phyloP scores from a whole-genome alignment of 306 rosid genomes.

The Argentina anserina region DNA sequence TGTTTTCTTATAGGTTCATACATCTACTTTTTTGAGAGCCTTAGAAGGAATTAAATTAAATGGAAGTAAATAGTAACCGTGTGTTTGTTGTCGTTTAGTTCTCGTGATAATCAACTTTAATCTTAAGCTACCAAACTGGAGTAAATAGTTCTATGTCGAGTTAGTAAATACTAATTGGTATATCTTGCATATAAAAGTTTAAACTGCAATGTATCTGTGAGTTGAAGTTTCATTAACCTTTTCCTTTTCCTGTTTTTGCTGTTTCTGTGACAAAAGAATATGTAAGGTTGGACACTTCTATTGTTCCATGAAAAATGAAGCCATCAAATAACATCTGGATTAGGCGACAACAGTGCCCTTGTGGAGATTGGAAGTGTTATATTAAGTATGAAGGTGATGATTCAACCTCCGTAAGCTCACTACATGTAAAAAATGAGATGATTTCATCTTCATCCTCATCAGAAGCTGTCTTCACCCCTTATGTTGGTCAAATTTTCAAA shows the following conservation, averaged over 20 bases:
- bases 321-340: conserved; percentile 53
- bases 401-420: conserved; percentile 36
- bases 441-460: conserved; percentile 30
- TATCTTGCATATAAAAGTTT: conserved; percentile 5
- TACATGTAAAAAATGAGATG: conserved; percentile 35
- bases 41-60: not conserved
- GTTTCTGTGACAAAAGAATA: not conserved
- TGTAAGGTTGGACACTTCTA: not conserved
- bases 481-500: conserved; percentile 65
- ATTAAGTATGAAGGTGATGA: conserved; percentile 57
- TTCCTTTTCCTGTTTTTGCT: not conserved
- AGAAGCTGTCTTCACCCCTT: conserved; percentile 59
- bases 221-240: not conserved
- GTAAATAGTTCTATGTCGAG: not conserved
- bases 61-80: not conserved
- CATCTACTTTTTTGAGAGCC: not conserved
- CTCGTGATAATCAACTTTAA: not conserved
- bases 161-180: no score
- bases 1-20: not conserved
- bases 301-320: conserved; percentile 26
- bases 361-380: conserved; percentile 73
- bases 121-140: not conserved
- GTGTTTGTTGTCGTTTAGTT: not conserved
- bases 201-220: not conserved
- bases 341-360: conserved; percentile 59